Evolutionary conservation across 306 rosid genomes (phyloP), one percentile per base, ranked within the genome.

Genomic region (Begonia masoniana): DNA sequence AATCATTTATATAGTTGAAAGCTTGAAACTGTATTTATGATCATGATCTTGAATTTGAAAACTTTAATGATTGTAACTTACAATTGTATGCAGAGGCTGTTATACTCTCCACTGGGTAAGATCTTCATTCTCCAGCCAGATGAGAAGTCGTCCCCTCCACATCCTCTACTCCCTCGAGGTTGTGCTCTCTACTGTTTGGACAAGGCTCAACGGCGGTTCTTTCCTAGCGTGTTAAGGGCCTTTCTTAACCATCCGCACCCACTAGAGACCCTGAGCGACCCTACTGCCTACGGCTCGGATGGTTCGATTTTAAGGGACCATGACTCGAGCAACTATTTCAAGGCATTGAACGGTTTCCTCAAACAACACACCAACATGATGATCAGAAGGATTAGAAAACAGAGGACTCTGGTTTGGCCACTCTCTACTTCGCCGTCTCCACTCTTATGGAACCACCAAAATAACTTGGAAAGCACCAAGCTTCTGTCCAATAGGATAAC

Each of bases 161-260:
- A 88, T 65, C 92, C 95, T 55, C 70, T 88, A 43, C 88, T 88
- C 47, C 88, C 86, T 15, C 41, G 52, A 7, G 93, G 80, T 52
- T 71, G 76, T 53, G 88, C 82, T 52, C 73, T 84, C 46, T 79
- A 84, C 52, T 72, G 64, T 8, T 52, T 88, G 51, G 88, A 88
- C 66, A 75, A 50, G 52, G 61, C 85, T 24, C 62, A 15, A 67
- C 6, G 43, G 14, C 93, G 88, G 47, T 79, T 57, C 74, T 73
- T 82, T 39, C 50, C 81, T 46, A 65, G 72, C 58, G 67, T 82
- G 56, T 67, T 84, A 1, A 69, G 60, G 61, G 61, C 81, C 43
- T 84, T 88, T 62, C 76, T 88, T 41, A 88, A 84, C 36, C 75
- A 56, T 57, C 97, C 97, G 4, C 95, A 88, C 72, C 97, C 97